phyloP scores from a whole-genome alignment of 225 moss, liverwort and hornwort species.

The Physcomitrium patens region DNA sequence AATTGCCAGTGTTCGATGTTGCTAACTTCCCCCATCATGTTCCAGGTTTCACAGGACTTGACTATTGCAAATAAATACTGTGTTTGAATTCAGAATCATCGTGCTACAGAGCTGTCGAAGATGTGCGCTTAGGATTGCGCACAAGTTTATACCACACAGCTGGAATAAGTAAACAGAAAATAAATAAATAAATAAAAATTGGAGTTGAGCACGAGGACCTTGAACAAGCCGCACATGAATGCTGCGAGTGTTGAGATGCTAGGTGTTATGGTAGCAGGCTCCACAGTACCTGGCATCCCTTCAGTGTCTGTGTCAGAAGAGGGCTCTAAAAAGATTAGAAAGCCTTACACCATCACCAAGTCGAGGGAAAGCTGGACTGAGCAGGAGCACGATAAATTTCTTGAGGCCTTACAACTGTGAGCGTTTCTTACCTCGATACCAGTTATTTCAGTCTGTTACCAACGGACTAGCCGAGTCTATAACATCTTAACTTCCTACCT shows the following conservation, averaged over 20 bases:
- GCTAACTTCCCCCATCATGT: no score
- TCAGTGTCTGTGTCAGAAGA: constrained; percentile 70
- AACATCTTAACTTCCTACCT: no score
- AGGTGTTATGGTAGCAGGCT: constrained; percentile 58
- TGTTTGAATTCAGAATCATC: background rate
- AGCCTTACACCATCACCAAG: constrained; percentile 98
- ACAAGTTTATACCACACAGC: background rate
- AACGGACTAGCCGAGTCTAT: no score
- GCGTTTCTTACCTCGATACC: constrained; percentile 24
- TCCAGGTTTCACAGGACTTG: no score
- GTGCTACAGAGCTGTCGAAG: background rate
- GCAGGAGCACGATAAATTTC: constrained; percentile 99
- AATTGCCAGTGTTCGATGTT: background rate
- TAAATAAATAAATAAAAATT: no score
- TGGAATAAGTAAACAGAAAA: no score
- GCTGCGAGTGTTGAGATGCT: constrained; percentile 59
- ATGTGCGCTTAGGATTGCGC: background rate
- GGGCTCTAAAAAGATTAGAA: constrained; percentile 90
- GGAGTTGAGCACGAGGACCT: background rate
- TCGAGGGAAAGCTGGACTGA: constrained; percentile 99
- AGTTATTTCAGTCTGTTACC: no score
- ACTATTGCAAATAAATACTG: no score
- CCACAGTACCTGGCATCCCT: constrained; percentile 59
- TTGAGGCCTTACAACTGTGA: constrained; percentile 92
- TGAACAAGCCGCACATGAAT: constrained; percentile 44